Base-by-base conservation (phyloP, 2,329 filamentous ascomycete genomes). In the Fusarium sp. region DNA sequence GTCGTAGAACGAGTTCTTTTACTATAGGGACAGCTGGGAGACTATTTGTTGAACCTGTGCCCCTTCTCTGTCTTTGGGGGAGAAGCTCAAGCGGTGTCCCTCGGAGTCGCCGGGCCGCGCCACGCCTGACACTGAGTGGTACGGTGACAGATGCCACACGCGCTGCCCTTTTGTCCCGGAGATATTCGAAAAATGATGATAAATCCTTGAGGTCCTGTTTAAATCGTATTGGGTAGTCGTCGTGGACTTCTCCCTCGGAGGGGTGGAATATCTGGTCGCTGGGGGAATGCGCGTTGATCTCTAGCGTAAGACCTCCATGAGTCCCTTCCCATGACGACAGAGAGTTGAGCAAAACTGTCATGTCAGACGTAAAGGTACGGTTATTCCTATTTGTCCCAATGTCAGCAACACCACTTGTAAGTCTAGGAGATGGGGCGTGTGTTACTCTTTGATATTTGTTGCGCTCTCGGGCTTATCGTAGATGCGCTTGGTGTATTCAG, bases 241-340 rank as follows among this genome's bases (percentile, higher is more conserved):
- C 61, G 12, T 54, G 47, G 17, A 68, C 12, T 47, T 65, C 61
- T 1, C 47, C 11, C 15, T 66, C 37, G 11, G 22, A 4, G 2
- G 3, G 1, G n/a, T 66, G 66, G 35, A 56, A 50, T 15, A 10
- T 30, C 25, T 50, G 35, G 33, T 75, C 73, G 27, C 66, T 72
- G 1, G 73, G 71, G 11, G 73, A 74, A 22, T 59, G 22, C 25
- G 71, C 64, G 6, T 62, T 33, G 27, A 75, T 65, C 30, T 75
- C 69, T 7, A 75, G 65, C 5, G 50, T 58, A 2, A 75, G 66
- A 6, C 73, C 73, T 50, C 70, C 71, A 12, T 32, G 17, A 14
- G n/a, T 30, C n/a, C 63, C 69, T 40, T 58, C 17, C 73, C 73
- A 75, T 15, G 50, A 25, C 1, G 73, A 72, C 9, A 75, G 32